Conservation (phyloP, 306 rosid genomes). For the Calophaca sinica region DNA sequence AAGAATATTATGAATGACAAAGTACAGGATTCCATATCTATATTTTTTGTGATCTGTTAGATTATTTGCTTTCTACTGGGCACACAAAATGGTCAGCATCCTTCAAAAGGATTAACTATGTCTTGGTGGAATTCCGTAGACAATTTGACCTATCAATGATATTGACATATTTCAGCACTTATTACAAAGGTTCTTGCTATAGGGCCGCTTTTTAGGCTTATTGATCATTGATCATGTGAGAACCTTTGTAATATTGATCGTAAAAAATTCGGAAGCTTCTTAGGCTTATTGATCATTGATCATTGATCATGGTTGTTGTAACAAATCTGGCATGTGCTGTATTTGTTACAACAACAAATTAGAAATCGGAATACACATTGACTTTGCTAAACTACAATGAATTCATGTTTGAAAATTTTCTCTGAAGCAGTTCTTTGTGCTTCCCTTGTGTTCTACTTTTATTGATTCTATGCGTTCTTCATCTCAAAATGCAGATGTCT, state of each 20-base stretch:
- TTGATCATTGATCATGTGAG: too few relatives aligned
- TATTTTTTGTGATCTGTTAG: neutral
- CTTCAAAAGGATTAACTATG: too few relatives aligned
- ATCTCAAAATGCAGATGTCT: conserved; percentile 21
- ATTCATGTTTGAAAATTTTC: neutral
- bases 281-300: too few relatives aligned
- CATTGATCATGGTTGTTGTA: too few relatives aligned
- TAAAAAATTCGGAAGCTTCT: too few relatives aligned
- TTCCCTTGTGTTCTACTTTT: neutral
- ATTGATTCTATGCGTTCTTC: too few relatives aligned
- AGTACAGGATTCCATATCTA: conserved; percentile 8
- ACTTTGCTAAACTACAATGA: neutral
- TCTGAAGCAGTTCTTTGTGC: conserved; percentile 1
- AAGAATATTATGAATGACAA: neutral
- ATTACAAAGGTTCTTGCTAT: conserved; percentile 5
- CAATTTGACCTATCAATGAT: conserved; percentile 16
- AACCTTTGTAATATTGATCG: too few relatives aligned
- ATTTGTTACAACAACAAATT: neutral
- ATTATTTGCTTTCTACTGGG: conserved; percentile 18
- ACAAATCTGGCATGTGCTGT: neutral
- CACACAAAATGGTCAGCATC: too few relatives aligned
- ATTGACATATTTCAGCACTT: neutral
- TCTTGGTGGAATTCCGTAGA: too few relatives aligned
- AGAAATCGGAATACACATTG: conserved; percentile 4
- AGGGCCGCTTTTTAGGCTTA: neutral